phyloP scores from a whole-genome alignment of 768 basidiomycete species.

The button mushroom (Agaricus bisporus) region DNA sequence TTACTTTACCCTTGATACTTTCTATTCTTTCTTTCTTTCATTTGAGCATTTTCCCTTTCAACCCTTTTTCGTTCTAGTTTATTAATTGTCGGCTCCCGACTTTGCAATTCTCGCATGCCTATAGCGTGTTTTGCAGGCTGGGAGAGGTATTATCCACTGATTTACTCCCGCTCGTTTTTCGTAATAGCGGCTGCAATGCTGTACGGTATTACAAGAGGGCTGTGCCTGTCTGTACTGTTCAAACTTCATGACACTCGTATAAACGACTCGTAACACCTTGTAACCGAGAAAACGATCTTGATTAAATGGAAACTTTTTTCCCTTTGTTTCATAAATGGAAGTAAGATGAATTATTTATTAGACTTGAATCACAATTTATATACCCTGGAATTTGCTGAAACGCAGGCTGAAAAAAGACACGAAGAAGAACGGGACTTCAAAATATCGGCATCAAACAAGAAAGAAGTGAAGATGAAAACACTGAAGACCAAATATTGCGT shows the following conservation, averaged over 20 bases:
- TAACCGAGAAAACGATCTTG: not conserved
- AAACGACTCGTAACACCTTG: conserved; percentile 3
- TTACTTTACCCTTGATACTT: not conserved
- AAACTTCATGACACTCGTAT: not conserved
- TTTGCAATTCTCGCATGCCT: not conserved
- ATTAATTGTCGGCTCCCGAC: not conserved
- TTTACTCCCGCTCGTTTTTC: not conserved
- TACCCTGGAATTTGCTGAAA: no score
- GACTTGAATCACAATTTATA: no score
- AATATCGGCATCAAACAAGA: no score
- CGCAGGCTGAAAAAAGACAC: no score
- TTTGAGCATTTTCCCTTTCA: not conserved
- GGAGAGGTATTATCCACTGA: not conserved
- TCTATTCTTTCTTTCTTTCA: not conserved
- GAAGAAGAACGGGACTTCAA: no score
- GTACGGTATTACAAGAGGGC: conserved; percentile 8
- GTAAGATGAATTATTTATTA: not conserved
- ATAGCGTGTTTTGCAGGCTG: conserved; percentile 6
- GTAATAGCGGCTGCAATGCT: not conserved
- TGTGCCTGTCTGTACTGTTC: conserved; percentile 7
- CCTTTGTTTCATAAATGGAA: not conserved
- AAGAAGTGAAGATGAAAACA: no score
- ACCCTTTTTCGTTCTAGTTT: conserved; percentile 1
- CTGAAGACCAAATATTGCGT: no score
- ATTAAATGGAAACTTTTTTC: not conserved